Evolutionary conservation across 2,329 filamentous ascomycete genomes (phyloP).

Genomic region (Colletotrichum viniferum): DNA sequence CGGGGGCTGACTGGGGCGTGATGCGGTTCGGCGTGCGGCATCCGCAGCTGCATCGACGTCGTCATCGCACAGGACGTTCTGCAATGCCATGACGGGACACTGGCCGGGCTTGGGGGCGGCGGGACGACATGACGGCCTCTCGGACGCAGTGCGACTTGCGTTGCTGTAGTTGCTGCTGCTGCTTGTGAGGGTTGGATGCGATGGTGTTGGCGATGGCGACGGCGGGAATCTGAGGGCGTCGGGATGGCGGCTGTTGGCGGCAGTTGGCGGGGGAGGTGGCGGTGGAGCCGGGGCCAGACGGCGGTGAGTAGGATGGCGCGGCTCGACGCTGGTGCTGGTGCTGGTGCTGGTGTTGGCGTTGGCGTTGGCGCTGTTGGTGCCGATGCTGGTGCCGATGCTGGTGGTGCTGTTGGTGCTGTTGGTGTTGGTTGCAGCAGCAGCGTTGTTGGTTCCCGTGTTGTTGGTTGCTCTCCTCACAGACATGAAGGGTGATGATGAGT

Average conservation of each 20-base stretch:
- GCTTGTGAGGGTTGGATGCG: not conserved
- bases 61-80: constrained; percentile 18
- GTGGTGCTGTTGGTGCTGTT: not conserved
- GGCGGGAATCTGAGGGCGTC: constrained; percentile 10
- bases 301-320: constrained; percentile 1
- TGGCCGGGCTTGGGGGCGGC: constrained; percentile 3
- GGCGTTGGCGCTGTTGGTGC: not conserved
- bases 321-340: not conserved
- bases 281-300: not conserved
- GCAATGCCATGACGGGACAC: constrained; percentile 18
- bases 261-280: not conserved
- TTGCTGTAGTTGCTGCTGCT: not conserved
- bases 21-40: not conserved
- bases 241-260: constrained; percentile 1
- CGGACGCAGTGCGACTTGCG: not conserved
- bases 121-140: not conserved
- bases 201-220: constrained; percentile 15
- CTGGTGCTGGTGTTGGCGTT: not conserved
- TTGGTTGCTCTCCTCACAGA: not conserved
- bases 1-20: constrained; percentile 16
- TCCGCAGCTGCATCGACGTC: not conserved
- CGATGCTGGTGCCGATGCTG: not conserved
- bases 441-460: not conserved
- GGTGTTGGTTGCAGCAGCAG: not conserved
- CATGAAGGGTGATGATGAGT: not conserved